These are phyloP conservation scores for Neoarthrinium moseri DNA, from an alignment of 2,329 filamentous ascomycete genomes.

Conservation along the genomic window DNA sequence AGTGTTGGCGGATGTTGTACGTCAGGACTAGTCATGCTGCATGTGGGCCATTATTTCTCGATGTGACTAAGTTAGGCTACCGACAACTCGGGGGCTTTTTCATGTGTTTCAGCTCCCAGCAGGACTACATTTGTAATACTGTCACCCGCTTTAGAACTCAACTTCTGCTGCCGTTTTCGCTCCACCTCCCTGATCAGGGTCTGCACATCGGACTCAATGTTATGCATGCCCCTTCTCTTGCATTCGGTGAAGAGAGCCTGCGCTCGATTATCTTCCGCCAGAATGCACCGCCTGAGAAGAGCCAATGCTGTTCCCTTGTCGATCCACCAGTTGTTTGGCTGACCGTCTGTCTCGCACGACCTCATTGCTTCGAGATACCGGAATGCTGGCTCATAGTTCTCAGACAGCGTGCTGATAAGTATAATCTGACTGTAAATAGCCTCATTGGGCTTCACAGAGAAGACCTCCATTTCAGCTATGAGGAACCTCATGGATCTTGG, in stretches of 20 bases:
- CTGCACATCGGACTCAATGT: conserved; percentile 23
- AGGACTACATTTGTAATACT: too few species aligned
- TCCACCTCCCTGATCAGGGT: conserved; percentile 13
- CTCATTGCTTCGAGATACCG: conserved; percentile 26
- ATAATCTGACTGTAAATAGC: conserved; percentile 31
- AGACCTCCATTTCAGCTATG: conserved; percentile 34
- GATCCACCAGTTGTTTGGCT: conserved; percentile 26
- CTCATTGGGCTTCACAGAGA: conserved; percentile 27
- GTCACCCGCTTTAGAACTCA: not conserved
- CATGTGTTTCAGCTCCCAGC: too few species aligned
- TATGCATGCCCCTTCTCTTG: conserved; percentile 20
- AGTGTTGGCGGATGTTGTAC: too few species aligned
- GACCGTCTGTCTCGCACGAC: conserved; percentile 11
- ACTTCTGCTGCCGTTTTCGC: not conserved
- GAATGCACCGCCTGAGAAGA: conserved; percentile 32
- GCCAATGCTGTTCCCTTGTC: conserved; percentile 28
- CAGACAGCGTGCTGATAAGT: conserved; percentile 28
- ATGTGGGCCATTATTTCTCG: too few species aligned
- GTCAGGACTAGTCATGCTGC: too few species aligned
- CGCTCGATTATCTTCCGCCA: conserved; percentile 30
- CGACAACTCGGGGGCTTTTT: too few species aligned
- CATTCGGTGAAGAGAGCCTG: conserved; percentile 31
- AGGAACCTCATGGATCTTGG: conserved; percentile 31
- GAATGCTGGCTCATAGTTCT: conserved; percentile 33
- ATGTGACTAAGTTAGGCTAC: too few species aligned